These are phyloP conservation scores for Flagelloscypha sp. DNA, from an alignment of 768 basidiomycete genomes.

Conservation along the genomic window DNA sequence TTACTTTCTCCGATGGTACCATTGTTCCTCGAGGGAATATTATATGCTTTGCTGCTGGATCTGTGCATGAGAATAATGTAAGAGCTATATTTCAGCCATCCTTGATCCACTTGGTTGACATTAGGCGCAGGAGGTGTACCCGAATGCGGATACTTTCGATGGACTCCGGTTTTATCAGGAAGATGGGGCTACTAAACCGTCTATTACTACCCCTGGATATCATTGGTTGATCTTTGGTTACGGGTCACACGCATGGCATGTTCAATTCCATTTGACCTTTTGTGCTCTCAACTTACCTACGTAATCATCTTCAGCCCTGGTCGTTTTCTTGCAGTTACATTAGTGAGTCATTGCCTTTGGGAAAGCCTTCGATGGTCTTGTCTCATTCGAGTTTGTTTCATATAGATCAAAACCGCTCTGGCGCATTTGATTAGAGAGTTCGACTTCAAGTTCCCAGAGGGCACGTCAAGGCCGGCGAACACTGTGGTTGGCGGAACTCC, in stretches of 20 bases:
- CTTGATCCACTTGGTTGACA: background rate
- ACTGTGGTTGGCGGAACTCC: too few relatives aligned
- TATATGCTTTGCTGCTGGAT: constrained; percentile 4
- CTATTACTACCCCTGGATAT: constrained; percentile 21
- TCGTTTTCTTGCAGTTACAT: constrained; percentile 37
- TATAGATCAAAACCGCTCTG: too few relatives aligned
- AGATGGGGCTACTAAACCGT: constrained; percentile 25
- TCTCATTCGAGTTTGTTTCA: too few relatives aligned
- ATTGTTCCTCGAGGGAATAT: constrained; percentile 9
- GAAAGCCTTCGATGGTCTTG: too few relatives aligned
- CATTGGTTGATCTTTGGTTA: constrained; percentile 32
- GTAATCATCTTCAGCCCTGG: too few relatives aligned
- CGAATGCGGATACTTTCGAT: constrained; percentile 33
- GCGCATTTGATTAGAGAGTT: too few relatives aligned
- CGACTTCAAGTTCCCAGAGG: too few relatives aligned
- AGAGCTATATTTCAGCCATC: constrained; percentile 6
- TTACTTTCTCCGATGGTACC: constrained; percentile 13
- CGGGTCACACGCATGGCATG: constrained; percentile 27
- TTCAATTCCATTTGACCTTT: background rate
- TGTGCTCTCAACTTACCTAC: too few relatives aligned
- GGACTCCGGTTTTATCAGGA: constrained; percentile 39
- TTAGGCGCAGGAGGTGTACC: constrained; percentile 24
- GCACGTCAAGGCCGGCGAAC: too few relatives aligned
- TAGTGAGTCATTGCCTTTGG: too few relatives aligned
- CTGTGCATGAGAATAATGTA: constrained; percentile 9